Evolutionary conservation across 116 monocot genomes (phyloP).

Genomic region (Iris pallida): DNA sequence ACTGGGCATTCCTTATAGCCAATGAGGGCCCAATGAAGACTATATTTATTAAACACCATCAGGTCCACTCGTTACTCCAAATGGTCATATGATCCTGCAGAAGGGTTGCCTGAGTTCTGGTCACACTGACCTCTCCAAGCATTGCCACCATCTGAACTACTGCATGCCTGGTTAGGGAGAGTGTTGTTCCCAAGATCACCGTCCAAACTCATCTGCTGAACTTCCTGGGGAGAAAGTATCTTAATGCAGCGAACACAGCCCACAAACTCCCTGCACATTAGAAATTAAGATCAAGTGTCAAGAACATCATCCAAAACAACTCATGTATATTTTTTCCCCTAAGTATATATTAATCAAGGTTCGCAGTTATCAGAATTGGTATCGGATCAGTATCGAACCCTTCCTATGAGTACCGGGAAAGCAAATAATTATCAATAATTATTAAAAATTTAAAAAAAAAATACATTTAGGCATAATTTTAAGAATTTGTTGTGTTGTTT

Average conservation of each 20-base stretch:
- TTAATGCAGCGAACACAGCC: slow-evolving; percentile 70
- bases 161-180: slow-evolving; percentile 51
- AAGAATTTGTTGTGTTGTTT: too few species aligned
- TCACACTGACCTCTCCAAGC: slow-evolving; percentile 67
- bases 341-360: too few species aligned
- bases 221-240: slow-evolving; percentile 84
- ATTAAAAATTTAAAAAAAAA: too few species aligned
- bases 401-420: too few species aligned
- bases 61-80: slow-evolving; percentile 32
- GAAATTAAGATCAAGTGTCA: not conserved
- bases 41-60: not conserved
- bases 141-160: slow-evolving; percentile 74
- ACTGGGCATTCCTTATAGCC: not conserved
- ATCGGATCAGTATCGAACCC: too few species aligned
- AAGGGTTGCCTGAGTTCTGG: slow-evolving; percentile 65
- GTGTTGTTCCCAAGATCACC: slow-evolving; percentile 57
- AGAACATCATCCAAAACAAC: not conserved
- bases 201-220: slow-evolving; percentile 89
- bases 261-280: slow-evolving; percentile 75
- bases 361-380: too few species aligned
- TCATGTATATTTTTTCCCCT: not conserved
- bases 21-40: not conserved
- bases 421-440: too few species aligned
- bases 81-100: slow-evolving; percentile 58
- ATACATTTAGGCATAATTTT: too few species aligned